These are phyloP conservation scores for Musa balbisiana DNA, from an alignment of 202 grass and related monocot species.

Conservation along the genomic window DNA sequence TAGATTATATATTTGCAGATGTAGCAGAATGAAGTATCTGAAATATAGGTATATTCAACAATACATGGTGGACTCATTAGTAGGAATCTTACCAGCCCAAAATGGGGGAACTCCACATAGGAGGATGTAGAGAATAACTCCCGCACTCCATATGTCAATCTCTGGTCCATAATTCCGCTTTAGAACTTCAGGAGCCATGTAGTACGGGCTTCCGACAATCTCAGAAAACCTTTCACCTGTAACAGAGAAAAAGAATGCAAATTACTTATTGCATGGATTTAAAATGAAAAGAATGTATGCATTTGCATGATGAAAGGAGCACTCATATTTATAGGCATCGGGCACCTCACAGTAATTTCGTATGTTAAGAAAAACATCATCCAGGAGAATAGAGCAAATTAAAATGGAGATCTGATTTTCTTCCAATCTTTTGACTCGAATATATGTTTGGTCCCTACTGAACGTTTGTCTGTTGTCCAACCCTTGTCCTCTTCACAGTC, in stretches of 20 bases:
- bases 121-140: slow-evolving; percentile 96
- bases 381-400: no score
- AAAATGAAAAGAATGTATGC: background rate
- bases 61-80: background rate
- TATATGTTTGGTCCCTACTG: background rate
- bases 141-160: slow-evolving; percentile 98
- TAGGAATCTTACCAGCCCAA: slow-evolving; percentile 70
- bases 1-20: background rate
- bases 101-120: slow-evolving; percentile 98
- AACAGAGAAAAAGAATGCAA: slow-evolving; percentile 17
- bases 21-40: slow-evolving; percentile 4
- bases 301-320: background rate
- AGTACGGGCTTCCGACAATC: slow-evolving; percentile 99
- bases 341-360: background rate
- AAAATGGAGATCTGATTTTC: no score
- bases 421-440: background rate
- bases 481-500: background rate
- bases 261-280: background rate
- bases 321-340: background rate
- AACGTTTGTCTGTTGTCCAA: background rate
- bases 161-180: slow-evolving; percentile 97
- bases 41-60: background rate
- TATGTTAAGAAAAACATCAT: background rate
- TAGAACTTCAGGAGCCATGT: slow-evolving; percentile 97
- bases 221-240: slow-evolving; percentile 97